Base-by-base conservation (phyloP, 495 filamentous ascomycete genomes). In the Neurospora sp. region DNA sequence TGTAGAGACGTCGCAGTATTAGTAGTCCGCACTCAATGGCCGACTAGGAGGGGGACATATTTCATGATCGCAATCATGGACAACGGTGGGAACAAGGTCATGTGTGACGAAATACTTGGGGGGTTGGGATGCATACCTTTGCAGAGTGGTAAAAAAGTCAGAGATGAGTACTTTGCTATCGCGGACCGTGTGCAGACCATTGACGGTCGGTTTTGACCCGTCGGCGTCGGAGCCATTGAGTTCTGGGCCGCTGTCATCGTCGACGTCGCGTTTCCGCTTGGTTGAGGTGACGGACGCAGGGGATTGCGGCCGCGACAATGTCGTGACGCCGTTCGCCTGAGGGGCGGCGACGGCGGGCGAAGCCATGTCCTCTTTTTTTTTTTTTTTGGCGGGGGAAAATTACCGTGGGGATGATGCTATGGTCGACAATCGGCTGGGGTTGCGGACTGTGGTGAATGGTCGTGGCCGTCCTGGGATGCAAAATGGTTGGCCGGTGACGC, bases 211-310 rank as follows among this genome's bases (percentile, higher is more conserved):
- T 76, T 80, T 81, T 7, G 75, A 71, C 27, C 71, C 71, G 39
- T 73, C 69, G 73, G 65, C 41, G 39, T 73, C 69, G 72, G 65
- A 44, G 75, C 71, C 73, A 77, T 81, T 79, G 73, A 74, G 16
- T 18, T 73, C 73, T 53, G 75, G 48, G n/a, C 78, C 77, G 71
- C 77, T 76, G 71, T 83, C 82, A 71, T 84, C 82, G 75, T 73
- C 81, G 11, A 82, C 73, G 76, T 86, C 87, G 83, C 86, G 87
- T 80, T 88, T 88, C 76, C 87, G 84, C 82, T 88, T 88, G 78
- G 81, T 81, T 65, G 85, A 83, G 71, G 79, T 79, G 77, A 79
- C 72, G 22, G 79, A 82, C 41, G 79, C 77, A 38, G 84, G 82
- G 75, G 83, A 82, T 71, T 78, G 77, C 70, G 80, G 75, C 77